These are phyloP conservation scores for Talaromyces sp. DNA, from an alignment of 2,329 filamentous ascomycete species.

Conservation along the genomic window DNA sequence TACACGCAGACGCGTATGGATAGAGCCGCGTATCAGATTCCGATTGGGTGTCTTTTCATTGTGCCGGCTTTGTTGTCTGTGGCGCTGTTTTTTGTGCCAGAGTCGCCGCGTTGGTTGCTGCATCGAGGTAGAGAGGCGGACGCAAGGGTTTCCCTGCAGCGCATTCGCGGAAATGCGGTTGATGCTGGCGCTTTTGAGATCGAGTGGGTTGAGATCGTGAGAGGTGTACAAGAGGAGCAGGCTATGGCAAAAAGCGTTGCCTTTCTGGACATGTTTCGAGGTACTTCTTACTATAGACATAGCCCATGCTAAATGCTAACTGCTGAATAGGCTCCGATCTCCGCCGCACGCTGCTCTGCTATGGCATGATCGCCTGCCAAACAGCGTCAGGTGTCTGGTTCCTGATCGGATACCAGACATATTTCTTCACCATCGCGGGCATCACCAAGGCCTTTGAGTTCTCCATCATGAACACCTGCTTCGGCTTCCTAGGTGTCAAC, in stretches of 20 bases:
- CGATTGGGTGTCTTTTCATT: constrained; percentile 19
- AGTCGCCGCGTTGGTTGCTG: constrained; percentile 21
- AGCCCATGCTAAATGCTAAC: not conserved
- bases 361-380: constrained; percentile 45
- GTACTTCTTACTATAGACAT: not conserved
- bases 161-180: constrained; percentile 21
- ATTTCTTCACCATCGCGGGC: constrained; percentile 44
- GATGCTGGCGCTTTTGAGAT: constrained; percentile 9
- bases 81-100: constrained; percentile 21
- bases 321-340: constrained; percentile 38
- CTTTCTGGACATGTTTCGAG: constrained; percentile 13
- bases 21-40: constrained; percentile 23
- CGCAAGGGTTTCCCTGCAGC: constrained; percentile 31
- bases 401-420: constrained; percentile 48
- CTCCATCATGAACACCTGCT: constrained; percentile 47
- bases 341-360: constrained; percentile 49
- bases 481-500: constrained; percentile 48
- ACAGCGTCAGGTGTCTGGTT: constrained; percentile 47
- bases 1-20: constrained; percentile 26
- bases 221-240: constrained; percentile 16
- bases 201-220: constrained; percentile 16
- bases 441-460: constrained; percentile 46
- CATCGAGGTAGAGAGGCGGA: constrained; percentile 21
- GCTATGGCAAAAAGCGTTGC: constrained; percentile 12
- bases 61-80: constrained; percentile 18